phyloP scores from a whole-genome alignment of 2,329 filamentous ascomycete genomes.

The Microcyclosporella mali region DNA sequence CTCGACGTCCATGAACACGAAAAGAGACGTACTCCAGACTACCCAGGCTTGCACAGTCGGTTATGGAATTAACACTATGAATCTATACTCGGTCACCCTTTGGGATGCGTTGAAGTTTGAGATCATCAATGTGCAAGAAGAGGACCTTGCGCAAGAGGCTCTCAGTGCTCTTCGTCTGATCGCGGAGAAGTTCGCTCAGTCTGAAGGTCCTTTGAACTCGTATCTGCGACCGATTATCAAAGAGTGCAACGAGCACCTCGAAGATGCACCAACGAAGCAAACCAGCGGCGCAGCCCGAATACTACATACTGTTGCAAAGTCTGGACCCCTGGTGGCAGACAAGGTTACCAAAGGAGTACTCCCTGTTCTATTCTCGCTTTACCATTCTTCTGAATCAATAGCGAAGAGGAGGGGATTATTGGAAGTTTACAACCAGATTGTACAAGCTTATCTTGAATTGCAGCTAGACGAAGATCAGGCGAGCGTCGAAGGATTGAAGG shows the following conservation, averaged over 20 bases:
- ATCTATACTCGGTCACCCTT: constrained; percentile 57
- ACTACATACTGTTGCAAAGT: constrained; percentile 50
- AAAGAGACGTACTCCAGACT: constrained; percentile 61
- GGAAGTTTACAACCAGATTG: constrained; percentile 53
- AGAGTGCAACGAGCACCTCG: constrained; percentile 62
- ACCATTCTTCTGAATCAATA: constrained; percentile 56
- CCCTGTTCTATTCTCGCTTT: constrained; percentile 53
- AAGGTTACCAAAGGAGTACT: constrained; percentile 52
- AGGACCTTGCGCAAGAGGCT: constrained; percentile 57
- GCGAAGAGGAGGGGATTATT: constrained; percentile 58
- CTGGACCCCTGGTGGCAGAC: constrained; percentile 50
- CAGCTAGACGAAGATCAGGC: constrained; percentile 43
- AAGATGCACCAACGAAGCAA: constrained; percentile 63
- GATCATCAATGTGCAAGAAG: constrained; percentile 60
- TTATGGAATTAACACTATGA: constrained; percentile 55
- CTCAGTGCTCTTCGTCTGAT: constrained; percentile 51
- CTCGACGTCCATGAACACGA: constrained; percentile 62
- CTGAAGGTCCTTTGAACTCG: constrained; percentile 43
- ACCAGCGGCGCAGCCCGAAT: constrained; percentile 60
- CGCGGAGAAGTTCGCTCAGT: constrained; percentile 48
- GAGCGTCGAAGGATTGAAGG: constrained; percentile 34
- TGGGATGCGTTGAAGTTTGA: constrained; percentile 67
- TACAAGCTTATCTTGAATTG: constrained; percentile 48
- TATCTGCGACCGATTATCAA: constrained; percentile 58
- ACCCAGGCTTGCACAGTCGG: constrained; percentile 54